Conservation (phyloP, 2,329 filamentous ascomycete genomes). For the Colletotrichum godetiae region DNA sequence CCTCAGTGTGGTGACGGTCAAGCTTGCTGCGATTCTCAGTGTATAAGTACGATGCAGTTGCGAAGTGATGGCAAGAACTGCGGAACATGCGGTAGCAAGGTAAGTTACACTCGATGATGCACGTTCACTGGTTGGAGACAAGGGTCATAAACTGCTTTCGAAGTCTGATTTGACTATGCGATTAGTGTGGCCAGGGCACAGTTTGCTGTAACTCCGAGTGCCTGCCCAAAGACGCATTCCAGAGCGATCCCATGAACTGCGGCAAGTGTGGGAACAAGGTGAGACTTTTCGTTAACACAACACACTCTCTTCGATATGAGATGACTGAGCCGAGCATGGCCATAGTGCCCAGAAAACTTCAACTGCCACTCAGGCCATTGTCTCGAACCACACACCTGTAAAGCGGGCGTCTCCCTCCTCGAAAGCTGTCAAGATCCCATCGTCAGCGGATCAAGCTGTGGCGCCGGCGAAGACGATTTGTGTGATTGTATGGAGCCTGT, state of each 20-base stretch:
- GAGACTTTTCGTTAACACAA: background rate
- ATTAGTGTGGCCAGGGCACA: background rate
- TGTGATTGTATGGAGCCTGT: background rate
- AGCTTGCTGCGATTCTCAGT: background rate
- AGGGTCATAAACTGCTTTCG: background rate
- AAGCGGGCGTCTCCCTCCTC: background rate
- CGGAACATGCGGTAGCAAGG: background rate
- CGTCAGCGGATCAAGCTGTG: background rate
- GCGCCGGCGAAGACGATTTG: background rate
- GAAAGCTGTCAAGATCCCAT: background rate
- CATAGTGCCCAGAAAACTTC: background rate
- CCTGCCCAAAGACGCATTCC: background rate
- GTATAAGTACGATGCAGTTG: background rate
- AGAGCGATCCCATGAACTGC: background rate
- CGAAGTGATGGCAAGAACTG: background rate
- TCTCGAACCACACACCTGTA: background rate
- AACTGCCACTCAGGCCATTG: background rate
- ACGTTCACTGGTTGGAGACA: background rate
- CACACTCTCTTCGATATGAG: rapidly evolving
- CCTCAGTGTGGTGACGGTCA: background rate
- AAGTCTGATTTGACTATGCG: background rate
- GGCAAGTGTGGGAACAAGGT: background rate
- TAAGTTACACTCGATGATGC: too few species aligned
- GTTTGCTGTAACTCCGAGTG: background rate
- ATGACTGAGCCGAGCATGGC: too few species aligned